Evolutionary conservation across 2,329 filamentous ascomycete genomes (phyloP).

Genomic region (Trichoderma sp.): DNA sequence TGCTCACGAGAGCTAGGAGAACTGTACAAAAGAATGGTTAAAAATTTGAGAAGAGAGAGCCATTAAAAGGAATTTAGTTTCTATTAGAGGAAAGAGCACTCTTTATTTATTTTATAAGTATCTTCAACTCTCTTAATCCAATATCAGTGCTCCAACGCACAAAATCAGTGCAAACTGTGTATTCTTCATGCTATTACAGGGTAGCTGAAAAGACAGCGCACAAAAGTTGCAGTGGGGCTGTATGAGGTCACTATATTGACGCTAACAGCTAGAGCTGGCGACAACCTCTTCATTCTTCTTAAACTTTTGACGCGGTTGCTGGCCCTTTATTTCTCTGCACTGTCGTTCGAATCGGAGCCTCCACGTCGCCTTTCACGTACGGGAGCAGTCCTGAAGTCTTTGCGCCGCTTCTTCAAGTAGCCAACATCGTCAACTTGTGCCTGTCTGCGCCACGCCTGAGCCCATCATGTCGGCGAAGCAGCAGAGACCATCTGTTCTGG

Average conservation of each 20-base stretch:
- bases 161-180: background rate
- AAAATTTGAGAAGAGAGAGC: background rate
- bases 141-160: background rate
- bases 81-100: background rate
- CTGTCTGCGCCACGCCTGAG: background rate
- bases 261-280: constrained; percentile 33
- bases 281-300: constrained; percentile 23
- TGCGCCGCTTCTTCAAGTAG: background rate
- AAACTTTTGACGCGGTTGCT: constrained; percentile 22
- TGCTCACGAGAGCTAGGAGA: no score
- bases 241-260: constrained; percentile 37
- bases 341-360: background rate
- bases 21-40: no score
- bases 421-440: background rate
- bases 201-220: background rate
- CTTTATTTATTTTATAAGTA: background rate
- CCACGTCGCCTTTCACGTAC: background rate
- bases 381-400: background rate
- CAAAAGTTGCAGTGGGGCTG: constrained; percentile 33
- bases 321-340: background rate
- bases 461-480: constrained; percentile 51
- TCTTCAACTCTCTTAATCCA: background rate
- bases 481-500: constrained; percentile 64
- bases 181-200: background rate
- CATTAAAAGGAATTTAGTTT: background rate